A percentile compares a stretch with the other conserved stretches of the same genome.
These are phyloP conservation scores for Lotmaria passim DNA, from an alignment of 208 protist species.

Conservation along the genomic window DNA sequence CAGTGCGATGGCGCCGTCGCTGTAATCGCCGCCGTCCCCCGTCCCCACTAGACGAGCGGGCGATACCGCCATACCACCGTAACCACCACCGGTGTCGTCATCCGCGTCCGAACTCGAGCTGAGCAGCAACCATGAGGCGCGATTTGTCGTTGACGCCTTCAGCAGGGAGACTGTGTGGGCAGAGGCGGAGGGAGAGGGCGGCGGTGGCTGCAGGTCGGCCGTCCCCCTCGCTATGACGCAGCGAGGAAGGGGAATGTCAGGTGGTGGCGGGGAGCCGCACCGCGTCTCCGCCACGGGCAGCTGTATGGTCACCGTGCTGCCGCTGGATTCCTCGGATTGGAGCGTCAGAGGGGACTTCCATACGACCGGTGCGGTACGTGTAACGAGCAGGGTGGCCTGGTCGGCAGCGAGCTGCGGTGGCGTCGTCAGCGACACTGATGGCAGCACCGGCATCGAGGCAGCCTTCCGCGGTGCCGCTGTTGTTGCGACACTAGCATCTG, in stretches of 20 bases:
- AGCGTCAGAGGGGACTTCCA: not conserved
- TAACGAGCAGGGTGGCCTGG: not conserved
- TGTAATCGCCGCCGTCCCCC: not conserved
- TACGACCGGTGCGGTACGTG: not conserved
- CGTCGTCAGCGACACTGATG: not conserved
- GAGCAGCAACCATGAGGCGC: constrained; percentile 11
- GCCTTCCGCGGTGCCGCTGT: constrained; percentile 1
- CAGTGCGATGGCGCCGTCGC: not conserved
- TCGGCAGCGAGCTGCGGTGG: not conserved
- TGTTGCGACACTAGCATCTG: too few species aligned
- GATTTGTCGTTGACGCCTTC: not conserved
- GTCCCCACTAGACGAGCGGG: constrained; percentile 8
- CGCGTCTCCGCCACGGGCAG: too few species aligned
- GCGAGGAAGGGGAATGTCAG: too few species aligned
- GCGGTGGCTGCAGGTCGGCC: not conserved
- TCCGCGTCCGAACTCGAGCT: not conserved
- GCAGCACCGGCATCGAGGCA: constrained; percentile 3
- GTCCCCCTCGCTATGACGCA: too few species aligned
- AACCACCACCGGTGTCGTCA: not conserved
- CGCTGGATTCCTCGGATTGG: not conserved
- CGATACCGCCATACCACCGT: not conserved
- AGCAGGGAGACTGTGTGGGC: not conserved
- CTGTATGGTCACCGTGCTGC: constrained; percentile 4
- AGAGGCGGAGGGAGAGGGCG: not conserved
- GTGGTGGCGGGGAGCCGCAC: too few species aligned